phyloP scores from a whole-genome alignment of 2,329 filamentous ascomycete genomes.

The Pseudogymnoascus sp. region DNA sequence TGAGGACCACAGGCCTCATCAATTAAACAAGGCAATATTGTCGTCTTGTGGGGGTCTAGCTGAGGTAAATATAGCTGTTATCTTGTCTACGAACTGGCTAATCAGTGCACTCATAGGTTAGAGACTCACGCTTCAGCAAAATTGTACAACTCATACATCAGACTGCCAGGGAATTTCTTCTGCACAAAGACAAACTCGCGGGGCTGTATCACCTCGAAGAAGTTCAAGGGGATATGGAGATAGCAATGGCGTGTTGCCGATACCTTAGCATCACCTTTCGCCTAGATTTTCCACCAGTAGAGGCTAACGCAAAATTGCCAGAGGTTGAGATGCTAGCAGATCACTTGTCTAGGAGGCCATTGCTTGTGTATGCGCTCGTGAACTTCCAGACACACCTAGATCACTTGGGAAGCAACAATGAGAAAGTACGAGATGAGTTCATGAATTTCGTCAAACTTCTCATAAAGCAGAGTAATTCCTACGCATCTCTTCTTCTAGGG shows the following conservation, averaged over 20 bases:
- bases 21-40: background rate
- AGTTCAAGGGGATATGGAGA: background rate
- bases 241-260: background rate
- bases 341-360: background rate
- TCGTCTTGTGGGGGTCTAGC: background rate
- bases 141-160: conserved; percentile 11
- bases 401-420: background rate
- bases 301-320: background rate
- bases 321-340: background rate
- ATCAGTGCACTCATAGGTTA: background rate
- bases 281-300: background rate
- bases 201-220: background rate
- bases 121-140: background rate
- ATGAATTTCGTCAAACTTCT: background rate
- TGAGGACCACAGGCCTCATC: background rate
- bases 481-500: background rate
- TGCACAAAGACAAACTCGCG: background rate
- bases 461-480: background rate
- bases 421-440: background rate
- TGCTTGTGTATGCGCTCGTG: background rate
- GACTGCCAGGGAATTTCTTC: conserved; percentile 9
- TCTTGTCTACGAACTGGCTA: background rate
- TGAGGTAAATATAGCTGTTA: background rate
- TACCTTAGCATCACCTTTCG: background rate
- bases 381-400: background rate